phyloP scores from a whole-genome alignment of 2,329 filamentous ascomycete genomes.

The Tolypocladium ovalisporum region DNA sequence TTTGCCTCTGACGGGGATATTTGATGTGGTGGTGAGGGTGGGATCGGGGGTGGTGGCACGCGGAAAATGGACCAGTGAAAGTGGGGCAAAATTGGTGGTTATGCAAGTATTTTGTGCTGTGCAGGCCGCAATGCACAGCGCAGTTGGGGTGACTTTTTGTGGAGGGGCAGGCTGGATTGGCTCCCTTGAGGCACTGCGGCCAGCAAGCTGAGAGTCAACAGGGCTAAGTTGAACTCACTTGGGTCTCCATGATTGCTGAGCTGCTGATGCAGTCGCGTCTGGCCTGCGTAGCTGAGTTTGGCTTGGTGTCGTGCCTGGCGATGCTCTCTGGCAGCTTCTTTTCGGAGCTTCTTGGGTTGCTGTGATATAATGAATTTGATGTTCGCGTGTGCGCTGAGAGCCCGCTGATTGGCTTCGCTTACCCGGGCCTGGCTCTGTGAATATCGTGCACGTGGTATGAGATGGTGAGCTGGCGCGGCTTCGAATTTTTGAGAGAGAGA shows the following conservation, averaged over 20 bases:
- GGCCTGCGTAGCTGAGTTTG: background rate
- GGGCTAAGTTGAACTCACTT: slow-evolving; percentile 5
- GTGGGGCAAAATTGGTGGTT: slow-evolving; percentile 7
- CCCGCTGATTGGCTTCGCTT: background rate
- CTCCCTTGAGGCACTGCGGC: background rate
- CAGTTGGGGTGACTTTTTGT: background rate
- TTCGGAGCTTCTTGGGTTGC: background rate
- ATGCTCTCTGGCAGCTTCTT: background rate
- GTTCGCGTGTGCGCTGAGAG: background rate
- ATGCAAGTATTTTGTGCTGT: background rate
- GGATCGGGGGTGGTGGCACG: slow-evolving; percentile 3
- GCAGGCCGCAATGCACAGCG: background rate
- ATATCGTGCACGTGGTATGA: background rate
- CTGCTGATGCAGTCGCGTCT: background rate
- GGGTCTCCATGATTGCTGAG: slow-evolving; percentile 10
- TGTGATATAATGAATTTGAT: background rate
- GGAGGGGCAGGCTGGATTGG: slow-evolving; percentile 2
- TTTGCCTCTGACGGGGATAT: slow-evolving; percentile 1
- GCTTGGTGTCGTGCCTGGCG: background rate
- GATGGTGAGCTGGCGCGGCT: background rate
- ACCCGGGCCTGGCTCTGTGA: background rate
- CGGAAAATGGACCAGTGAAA: slow-evolving; percentile 4
- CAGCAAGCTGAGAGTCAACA: background rate
- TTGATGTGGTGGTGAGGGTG: slow-evolving; percentile 2
- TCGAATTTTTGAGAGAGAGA: background rate